Evolutionary conservation across 331 rosid species (phyloP).

Genomic region (Rhamnella rubrinervis): DNA sequence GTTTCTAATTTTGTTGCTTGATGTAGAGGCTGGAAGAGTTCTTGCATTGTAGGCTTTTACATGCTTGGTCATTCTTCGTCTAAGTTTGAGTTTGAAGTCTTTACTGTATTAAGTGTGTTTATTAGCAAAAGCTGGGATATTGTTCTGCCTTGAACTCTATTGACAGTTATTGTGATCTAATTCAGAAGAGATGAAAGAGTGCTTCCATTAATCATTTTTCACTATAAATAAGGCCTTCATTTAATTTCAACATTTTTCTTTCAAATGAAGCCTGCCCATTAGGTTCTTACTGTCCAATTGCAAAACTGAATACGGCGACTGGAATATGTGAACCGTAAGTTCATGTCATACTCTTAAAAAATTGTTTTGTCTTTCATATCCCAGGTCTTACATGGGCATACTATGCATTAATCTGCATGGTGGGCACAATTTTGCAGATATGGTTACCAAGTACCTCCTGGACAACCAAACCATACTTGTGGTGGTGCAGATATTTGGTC

Average conservation of each 20-base stretch:
- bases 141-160: too few species aligned
- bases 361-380: background rate
- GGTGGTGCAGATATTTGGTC: constrained; percentile 87
- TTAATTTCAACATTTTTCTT: constrained; percentile 17
- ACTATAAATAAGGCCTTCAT: constrained; percentile 5
- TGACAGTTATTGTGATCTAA: too few species aligned
- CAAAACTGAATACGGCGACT: constrained; percentile 46
- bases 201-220: background rate
- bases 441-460: constrained; percentile 69
- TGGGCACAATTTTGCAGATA: constrained; percentile 52
- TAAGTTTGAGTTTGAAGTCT: too few species aligned
- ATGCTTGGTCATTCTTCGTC: too few species aligned
- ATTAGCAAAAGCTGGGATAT: too few species aligned
- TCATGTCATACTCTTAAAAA: constrained; percentile 8
- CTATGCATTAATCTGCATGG: constrained; percentile 17
- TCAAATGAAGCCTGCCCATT: constrained; percentile 80
- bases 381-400: background rate
- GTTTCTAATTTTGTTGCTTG: too few species aligned
- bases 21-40: too few species aligned
- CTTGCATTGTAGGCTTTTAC: too few species aligned
- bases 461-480: constrained; percentile 64
- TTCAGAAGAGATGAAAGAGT: too few species aligned
- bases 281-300: constrained; percentile 79
- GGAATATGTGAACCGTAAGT: constrained; percentile 90
- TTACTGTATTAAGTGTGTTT: too few species aligned